Base-by-base conservation (phyloP, 495 filamentous ascomycete genomes). In the Penicillium steckii region DNA sequence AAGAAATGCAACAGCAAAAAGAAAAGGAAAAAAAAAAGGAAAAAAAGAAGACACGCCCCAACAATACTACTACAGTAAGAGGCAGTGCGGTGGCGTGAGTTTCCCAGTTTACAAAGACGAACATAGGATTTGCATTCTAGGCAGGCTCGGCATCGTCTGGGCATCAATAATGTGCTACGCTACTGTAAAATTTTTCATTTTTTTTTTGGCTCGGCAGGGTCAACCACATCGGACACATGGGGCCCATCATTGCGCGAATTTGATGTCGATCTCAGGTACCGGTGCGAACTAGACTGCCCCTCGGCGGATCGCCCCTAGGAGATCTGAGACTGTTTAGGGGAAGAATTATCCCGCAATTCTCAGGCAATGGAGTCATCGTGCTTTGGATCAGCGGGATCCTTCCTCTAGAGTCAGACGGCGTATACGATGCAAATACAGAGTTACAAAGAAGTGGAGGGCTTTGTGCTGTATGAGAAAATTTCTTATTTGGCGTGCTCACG, bases 311-410 rank as follows among this genome's bases (percentile, higher is more conserved):
- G 33, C 59, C 50, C 30, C n/a, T n/a, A n/a, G 53, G 24, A 17
- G 44, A 40, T 24, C 32, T 41, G 44, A 33, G 38, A 32, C 26
- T 29, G 10, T 24, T 29, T 44, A 53, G 23, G 19, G 50, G 54
- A 53, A 48, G 18, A 59, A 53, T 55, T 61, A 57, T 61, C 59
- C 59, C 62, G 59, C 62, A 65, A 41, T 46, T 37, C 46, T 47
- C 32, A 27, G 43, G 38, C 43, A 18, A 57, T 57, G 50, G 61
- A 27, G 62, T 65, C 59, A 65, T 60, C 30, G 59, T 55, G 30
- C 56, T 38, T 42, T 40, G 13, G 52, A 56, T 62, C 55, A 42
- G 44, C 47, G 22, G 18, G 49, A 35, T 54, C 53, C 42, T 50
- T 29, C 30, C 27, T 52, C 44, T 47, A 35, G 42, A 45, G 13